A percentile compares a stretch with the other conserved stretches of the same genome.
phyloP scores from a whole-genome alignment of 768 basidiomycete genomes.

The Chalciporus piperatus region DNA sequence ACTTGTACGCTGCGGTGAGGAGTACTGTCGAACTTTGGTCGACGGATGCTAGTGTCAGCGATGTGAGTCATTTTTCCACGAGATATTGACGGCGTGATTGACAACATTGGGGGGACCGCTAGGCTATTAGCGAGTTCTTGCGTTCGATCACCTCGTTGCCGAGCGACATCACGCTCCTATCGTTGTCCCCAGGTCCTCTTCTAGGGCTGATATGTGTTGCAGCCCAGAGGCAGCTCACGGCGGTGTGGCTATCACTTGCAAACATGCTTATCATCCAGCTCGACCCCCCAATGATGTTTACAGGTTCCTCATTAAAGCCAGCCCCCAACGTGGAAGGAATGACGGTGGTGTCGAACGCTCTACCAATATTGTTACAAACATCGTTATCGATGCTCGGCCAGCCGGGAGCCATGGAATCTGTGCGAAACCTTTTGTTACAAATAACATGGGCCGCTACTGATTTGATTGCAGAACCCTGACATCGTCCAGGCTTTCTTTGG shows the following conservation, averaged over 20 bases:
- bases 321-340: constrained; percentile 55
- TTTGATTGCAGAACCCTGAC: constrained; percentile 71
- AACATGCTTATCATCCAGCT: constrained; percentile 80
- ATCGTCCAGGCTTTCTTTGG: constrained; percentile 87
- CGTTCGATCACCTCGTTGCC: constrained; percentile 84
- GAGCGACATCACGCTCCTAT: constrained; percentile 71
- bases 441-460: constrained; percentile 6
- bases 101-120: background rate
- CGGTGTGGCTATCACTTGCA: constrained; percentile 82
- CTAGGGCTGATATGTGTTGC: constrained; percentile 77
- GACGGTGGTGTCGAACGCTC: constrained; percentile 49
- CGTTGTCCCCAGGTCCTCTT: constrained; percentile 77
- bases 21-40: constrained; percentile 74
- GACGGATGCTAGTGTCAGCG: constrained; percentile 69
- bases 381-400: constrained; percentile 51
- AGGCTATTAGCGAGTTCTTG: constrained; percentile 82
- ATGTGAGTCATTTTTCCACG: constrained; percentile 51
- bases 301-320: constrained; percentile 42
- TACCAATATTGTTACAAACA: constrained; percentile 59
- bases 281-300: constrained; percentile 58
- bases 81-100: background rate
- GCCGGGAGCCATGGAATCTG: constrained; percentile 67
- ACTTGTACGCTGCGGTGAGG: constrained; percentile 57
- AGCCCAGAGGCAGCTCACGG: constrained; percentile 67
- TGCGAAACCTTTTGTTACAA: constrained; percentile 34